Percentiles rank a stretch among this genome's conserved stretches.
phyloP scores from a whole-genome alignment of 371 early-diverging fungal genomes.

The Mucor irregularis region DNA sequence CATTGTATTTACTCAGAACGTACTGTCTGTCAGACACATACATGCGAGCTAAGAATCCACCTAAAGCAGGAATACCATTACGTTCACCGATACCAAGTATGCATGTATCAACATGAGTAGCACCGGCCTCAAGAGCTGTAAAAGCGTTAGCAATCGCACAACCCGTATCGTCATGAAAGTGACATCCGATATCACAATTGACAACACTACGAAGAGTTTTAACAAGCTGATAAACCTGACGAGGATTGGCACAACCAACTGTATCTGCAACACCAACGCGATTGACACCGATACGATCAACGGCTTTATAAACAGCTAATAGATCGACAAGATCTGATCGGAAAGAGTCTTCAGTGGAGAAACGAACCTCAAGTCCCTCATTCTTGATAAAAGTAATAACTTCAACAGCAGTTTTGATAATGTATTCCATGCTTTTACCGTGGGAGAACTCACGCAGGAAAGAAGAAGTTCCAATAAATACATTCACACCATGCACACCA shows the following conservation, averaged over 20 bases:
- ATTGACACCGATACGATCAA: conserved; percentile 94
- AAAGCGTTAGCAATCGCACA: conserved; percentile 97
- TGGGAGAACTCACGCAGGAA: conserved; percentile 94
- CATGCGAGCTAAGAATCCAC: conserved; percentile 93
- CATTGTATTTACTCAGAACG: conserved; percentile 88
- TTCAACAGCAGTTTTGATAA: conserved; percentile 90
- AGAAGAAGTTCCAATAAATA: conserved; percentile 95
- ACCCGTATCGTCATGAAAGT: conserved; percentile 98
- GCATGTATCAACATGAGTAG: conserved; percentile 96
- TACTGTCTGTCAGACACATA: conserved; percentile 88
- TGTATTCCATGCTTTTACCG: conserved; percentile 96
- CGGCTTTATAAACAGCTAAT: conserved; percentile 88
- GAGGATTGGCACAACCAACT: conserved; percentile 96
- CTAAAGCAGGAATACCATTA: conserved; percentile 95
- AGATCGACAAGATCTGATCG: conserved; percentile 93
- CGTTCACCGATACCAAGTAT: conserved; percentile 97
- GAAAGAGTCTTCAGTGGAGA: conserved; percentile 97
- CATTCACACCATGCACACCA: conserved; percentile 93
- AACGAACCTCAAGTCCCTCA: conserved; percentile 94
- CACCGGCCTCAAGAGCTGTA: conserved; percentile 94
- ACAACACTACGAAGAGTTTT: conserved; percentile 92
- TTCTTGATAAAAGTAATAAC: conserved; percentile 93
- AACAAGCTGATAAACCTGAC: conserved; percentile 96
- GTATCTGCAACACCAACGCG: conserved; percentile 98
- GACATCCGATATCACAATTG: conserved; percentile 96